Evolutionary conservation across 2,329 filamentous ascomycete species (phyloP).

Genomic region (Ascochyta clinopodiicola): DNA sequence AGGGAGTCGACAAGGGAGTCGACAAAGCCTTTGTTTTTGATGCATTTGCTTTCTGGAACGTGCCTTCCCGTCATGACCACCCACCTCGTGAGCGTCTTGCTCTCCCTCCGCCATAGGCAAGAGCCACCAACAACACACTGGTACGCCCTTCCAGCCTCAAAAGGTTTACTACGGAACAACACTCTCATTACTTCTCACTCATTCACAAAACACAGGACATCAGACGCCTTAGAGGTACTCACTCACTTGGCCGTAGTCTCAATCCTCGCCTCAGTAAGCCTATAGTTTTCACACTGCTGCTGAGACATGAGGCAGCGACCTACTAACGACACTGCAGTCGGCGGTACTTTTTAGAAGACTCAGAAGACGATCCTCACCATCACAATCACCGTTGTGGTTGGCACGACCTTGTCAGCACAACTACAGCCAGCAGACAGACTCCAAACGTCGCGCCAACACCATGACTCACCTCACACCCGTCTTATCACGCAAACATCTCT

Average conservation of each 20-base stretch:
- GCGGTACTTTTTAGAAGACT: background rate
- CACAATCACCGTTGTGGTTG: conserved; percentile 1
- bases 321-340: conserved; percentile 3
- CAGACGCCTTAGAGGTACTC: conserved; percentile 1
- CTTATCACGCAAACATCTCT: conserved; percentile 14
- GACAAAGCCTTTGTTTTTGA: conserved; percentile 3
- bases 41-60: background rate
- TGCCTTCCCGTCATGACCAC: conserved; percentile 12
- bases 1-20: background rate
- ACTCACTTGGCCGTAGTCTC: conserved; percentile 5
- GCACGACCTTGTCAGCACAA: background rate
- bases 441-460: background rate
- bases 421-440: background rate
- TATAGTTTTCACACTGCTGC: background rate
- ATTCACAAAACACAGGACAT: background rate
- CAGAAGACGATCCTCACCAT: background rate
- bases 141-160: background rate
- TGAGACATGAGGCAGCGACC: background rate
- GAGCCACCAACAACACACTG: background rate
- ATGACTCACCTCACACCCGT: conserved; percentile 11
- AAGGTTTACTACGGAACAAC: background rate
- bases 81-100: conserved; percentile 14
- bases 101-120: conserved; percentile 4
- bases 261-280: conserved; percentile 1
- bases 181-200: background rate